These are phyloP conservation scores for Heliocybe sulcata DNA, from an alignment of 1,284 basidiomycete species.

Conservation along the genomic window DNA sequence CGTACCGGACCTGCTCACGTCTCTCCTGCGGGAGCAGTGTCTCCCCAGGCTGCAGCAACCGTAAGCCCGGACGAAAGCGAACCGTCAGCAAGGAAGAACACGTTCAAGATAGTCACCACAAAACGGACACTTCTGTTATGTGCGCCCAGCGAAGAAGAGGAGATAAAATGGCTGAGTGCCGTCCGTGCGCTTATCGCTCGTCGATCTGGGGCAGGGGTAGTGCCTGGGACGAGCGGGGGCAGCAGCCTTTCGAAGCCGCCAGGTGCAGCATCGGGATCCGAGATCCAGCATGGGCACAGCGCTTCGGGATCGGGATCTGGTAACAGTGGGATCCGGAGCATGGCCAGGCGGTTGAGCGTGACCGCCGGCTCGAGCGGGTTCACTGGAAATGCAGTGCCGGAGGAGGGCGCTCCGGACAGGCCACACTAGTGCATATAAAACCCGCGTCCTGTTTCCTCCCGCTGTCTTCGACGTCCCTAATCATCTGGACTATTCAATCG, in stretches of 20 bases:
- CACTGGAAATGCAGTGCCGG: neutral
- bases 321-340: neutral
- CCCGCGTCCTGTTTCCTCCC: neutral
- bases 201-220: conserved; percentile 42
- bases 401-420: conserved; percentile 1
- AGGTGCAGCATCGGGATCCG: neutral
- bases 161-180: conserved; percentile 97
- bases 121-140: conserved; percentile 87
- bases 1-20: conserved; percentile 2
- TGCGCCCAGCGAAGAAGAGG: conserved; percentile 95
- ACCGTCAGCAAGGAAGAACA: conserved; percentile 43
- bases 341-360: conserved; percentile 1
- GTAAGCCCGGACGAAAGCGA: conserved; percentile 32
- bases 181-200: conserved; percentile 85
- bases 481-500: too few species aligned
- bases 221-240: conserved; percentile 17
- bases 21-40: conserved; percentile 24
- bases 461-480: too few species aligned
- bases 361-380: conserved; percentile 2
- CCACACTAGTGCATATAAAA: neutral
- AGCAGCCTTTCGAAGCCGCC: neutral
- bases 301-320: conserved; percentile 3
- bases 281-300: neutral
- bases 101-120: conserved; percentile 96
- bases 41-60: conserved; percentile 23